Evolutionary conservation across 352 stramenopile genomes (phyloP).

Genomic region (Pythium myriotylum): DNA sequence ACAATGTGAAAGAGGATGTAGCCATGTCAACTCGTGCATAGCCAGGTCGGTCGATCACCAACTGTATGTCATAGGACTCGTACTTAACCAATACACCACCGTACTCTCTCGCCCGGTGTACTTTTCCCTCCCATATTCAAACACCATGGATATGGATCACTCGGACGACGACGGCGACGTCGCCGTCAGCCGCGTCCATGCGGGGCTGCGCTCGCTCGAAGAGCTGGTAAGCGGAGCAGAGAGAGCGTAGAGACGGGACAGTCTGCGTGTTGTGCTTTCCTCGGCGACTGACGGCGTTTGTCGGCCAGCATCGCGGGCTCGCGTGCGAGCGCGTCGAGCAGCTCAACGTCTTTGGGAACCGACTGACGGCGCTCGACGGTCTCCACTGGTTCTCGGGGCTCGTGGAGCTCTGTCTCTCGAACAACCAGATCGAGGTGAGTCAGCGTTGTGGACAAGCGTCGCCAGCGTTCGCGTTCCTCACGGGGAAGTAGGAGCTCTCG

Average conservation of each 20-base stretch:
- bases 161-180: not conserved
- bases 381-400: conserved; percentile 64
- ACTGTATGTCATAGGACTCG: too few relatives aligned
- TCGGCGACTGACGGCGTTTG: too few relatives aligned
- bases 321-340: conserved; percentile 51
- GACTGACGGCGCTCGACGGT: conserved; percentile 63
- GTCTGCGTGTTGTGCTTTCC: too few relatives aligned
- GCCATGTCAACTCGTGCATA: too few relatives aligned
- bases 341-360: conserved; percentile 81
- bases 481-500: conserved; percentile 43
- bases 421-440: conserved; percentile 69
- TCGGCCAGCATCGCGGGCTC: not conserved
- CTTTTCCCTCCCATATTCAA: too few relatives aligned
- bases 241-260: not conserved
- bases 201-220: conserved; percentile 12
- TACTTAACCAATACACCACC: not conserved
- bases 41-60: too few relatives aligned
- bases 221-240: conserved; percentile 23
- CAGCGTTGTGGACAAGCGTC: too few relatives aligned
- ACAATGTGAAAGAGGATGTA: too few relatives aligned
- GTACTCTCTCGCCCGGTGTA: too few relatives aligned
- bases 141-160: too few relatives aligned
- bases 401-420: conserved; percentile 79
- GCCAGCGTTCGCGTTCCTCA: too few relatives aligned
- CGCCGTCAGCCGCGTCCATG: conserved; percentile 25